Evolutionary conservation across 2,329 filamentous ascomycete species (phyloP), one percentile per base, ranked within the genome.

Genomic region (Pezicula carpinea): DNA sequence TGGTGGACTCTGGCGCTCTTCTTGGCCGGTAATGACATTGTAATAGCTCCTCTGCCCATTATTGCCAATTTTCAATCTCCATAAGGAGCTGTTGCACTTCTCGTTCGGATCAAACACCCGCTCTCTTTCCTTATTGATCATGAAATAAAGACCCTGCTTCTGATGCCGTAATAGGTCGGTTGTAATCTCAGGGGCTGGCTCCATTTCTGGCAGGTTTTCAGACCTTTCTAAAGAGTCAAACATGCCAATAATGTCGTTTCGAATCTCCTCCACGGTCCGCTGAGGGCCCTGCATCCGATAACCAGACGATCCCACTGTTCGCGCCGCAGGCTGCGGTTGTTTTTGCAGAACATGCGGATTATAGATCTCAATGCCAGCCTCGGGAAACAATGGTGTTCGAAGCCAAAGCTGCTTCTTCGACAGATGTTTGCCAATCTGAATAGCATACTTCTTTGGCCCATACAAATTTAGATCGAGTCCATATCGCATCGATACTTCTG

Each of bases 81-180:
- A 97, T 32, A 96, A 79, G 0, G 88, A 87, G 43, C 83, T 83
- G 52, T 83, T 80, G 14, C 77, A 75, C 44, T 78, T 76, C 26
- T 85, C 80, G 3, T 74, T 70, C 0, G 72, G 71, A 17, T 80
- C 78, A 43, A 76, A 76, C n/a, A 73, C 72, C 11, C 78, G 74
- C 0, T 80, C 77, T 41, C 80, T 78, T 66, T 97, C 92, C 52
- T 88, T 86, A 17, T 79, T 78, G 8, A 75, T 81, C 85, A 97
- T 89, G 63, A 96, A 97, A 63, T 83, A 81, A 0, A 97, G 75
- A 0, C 87, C 92, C 66, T 96, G 90, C 64, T 89, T 93, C 65
- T 97, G 92, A 67, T 97, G 92, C 48, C 77, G 76, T 35, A 96
- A 80, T 15, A 97, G 70, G 22, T 80, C 74, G 0, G 84, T 90